These are phyloP conservation scores for Amanita polypyramis DNA, from an alignment of 768 basidiomycete species.

Conservation along the genomic window DNA sequence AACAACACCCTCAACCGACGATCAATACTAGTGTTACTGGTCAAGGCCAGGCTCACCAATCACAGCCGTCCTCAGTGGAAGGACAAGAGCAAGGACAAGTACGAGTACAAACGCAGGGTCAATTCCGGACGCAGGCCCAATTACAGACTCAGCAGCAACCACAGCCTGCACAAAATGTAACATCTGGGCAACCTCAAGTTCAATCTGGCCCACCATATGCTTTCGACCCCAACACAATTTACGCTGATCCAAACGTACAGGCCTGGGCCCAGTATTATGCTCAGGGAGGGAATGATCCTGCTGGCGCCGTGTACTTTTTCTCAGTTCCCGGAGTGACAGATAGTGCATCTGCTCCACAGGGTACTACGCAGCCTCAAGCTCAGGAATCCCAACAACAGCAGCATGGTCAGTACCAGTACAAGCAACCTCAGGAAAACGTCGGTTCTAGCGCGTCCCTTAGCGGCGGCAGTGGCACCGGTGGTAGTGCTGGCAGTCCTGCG, in stretches of 20 bases:
- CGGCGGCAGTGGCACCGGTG: background rate
- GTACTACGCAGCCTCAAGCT: slow-evolving; percentile 7
- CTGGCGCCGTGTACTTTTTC: slow-evolving; percentile 74
- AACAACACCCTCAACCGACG: slow-evolving; percentile 5
- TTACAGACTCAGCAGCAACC: slow-evolving; percentile 14
- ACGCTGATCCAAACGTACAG: slow-evolving; percentile 72
- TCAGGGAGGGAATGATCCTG: slow-evolving; percentile 62
- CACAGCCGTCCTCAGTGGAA: slow-evolving; percentile 11
- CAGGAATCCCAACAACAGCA: slow-evolving; percentile 12
- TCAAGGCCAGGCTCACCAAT: slow-evolving; percentile 18
- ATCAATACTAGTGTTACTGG: background rate
- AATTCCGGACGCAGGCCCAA: too few relatives aligned
- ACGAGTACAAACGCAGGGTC: background rate
- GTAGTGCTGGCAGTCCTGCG: background rate
- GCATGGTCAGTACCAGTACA: slow-evolving; percentile 8
- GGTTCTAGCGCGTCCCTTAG: background rate
- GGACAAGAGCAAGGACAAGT: background rate
- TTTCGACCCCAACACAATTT: slow-evolving; percentile 57
- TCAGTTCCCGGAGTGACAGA: slow-evolving; percentile 68
- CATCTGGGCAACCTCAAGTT: slow-evolving; percentile 14
- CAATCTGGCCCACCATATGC: slow-evolving; percentile 38
- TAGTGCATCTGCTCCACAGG: slow-evolving; percentile 7
- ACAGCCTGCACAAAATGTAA: slow-evolving; percentile 7
- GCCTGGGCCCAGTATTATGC: slow-evolving; percentile 85
- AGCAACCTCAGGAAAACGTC: slow-evolving; percentile 11